Evolutionary conservation across 1,284 basidiomycete genomes (phyloP).

Genomic region (Marasmius fiardii): DNA sequence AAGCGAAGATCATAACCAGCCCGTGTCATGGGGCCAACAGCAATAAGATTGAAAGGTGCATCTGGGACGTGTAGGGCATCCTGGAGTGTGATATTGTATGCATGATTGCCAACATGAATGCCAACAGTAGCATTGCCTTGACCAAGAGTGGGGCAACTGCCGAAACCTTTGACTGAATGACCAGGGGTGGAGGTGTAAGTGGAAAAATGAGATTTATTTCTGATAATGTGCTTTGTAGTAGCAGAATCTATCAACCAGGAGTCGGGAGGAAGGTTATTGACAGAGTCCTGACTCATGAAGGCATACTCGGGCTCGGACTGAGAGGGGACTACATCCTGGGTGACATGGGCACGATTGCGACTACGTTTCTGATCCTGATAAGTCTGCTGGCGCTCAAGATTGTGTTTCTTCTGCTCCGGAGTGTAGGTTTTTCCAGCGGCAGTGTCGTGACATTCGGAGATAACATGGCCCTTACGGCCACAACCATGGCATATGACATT

Average conservation of each 20-base stretch:
- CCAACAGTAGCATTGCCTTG: too few species aligned
- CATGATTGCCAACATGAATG: not conserved
- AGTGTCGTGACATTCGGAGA: too few species aligned
- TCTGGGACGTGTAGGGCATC: conserved; percentile 28
- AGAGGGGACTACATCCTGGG: too few species aligned
- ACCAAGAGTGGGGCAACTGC: not conserved
- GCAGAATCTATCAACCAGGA: conserved; percentile 11
- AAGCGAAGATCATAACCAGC: conserved; percentile 13
- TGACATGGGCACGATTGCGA: too few species aligned
- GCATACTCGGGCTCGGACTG: too few species aligned
- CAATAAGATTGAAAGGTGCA: conserved; percentile 31
- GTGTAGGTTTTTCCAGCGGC: too few species aligned
- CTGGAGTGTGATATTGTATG: conserved; percentile 19
- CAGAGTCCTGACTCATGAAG: not conserved
- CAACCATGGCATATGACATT: too few species aligned
- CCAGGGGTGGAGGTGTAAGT: not conserved
- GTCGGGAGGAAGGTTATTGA: not conserved
- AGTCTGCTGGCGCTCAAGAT: too few species aligned
- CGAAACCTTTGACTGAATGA: conserved; percentile 8
- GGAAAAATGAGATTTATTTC: conserved; percentile 4
- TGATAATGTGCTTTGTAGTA: conserved; percentile 8
- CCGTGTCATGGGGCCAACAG: conserved; percentile 23
- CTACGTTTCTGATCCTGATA: too few species aligned
- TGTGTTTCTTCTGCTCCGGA: too few species aligned
- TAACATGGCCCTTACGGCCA: too few species aligned